phyloP scores from a whole-genome alignment of 2,329 filamentous ascomycete species.

The Aspergillus novofumigatus region DNA sequence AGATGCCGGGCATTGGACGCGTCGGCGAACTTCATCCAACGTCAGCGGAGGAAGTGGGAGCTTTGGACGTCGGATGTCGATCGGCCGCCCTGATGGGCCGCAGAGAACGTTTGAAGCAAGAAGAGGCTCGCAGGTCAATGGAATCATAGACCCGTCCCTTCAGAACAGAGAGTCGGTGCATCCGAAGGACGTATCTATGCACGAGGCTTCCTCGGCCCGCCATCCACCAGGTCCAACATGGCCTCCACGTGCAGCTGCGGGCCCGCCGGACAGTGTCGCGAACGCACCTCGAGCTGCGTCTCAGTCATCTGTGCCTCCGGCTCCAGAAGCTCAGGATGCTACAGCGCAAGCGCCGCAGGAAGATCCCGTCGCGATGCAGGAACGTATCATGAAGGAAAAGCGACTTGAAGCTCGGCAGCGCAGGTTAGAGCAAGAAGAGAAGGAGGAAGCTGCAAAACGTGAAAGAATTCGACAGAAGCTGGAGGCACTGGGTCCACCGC shows the following conservation, averaged over 20 bases:
- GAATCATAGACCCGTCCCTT: constrained; percentile 30
- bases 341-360: constrained; percentile 25
- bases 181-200: constrained; percentile 18
- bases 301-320: constrained; percentile 14
- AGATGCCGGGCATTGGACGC: constrained; percentile 59
- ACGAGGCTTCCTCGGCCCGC: constrained; percentile 24
- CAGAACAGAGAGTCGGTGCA: constrained; percentile 23
- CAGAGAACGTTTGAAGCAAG: constrained; percentile 37
- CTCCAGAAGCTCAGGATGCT: constrained; percentile 15
- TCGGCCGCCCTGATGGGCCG: constrained; percentile 45
- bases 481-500: constrained; percentile 48
- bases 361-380: constrained; percentile 50
- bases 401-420: constrained; percentile 53
- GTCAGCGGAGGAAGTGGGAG: constrained; percentile 81
- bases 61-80: constrained; percentile 60
- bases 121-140: constrained; percentile 37
- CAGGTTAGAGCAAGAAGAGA: constrained; percentile 51
- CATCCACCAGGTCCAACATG: constrained; percentile 25
- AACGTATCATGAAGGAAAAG: constrained; percentile 59
- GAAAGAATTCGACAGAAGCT: constrained; percentile 56
- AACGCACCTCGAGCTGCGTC: constrained; percentile 15
- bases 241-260: constrained; percentile 25
- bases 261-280: constrained; percentile 26
- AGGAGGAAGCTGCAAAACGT: constrained; percentile 54
- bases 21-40: constrained; percentile 83